Base-by-base conservation (phyloP, 83 land plant species). In the Picea mariana region DNA sequence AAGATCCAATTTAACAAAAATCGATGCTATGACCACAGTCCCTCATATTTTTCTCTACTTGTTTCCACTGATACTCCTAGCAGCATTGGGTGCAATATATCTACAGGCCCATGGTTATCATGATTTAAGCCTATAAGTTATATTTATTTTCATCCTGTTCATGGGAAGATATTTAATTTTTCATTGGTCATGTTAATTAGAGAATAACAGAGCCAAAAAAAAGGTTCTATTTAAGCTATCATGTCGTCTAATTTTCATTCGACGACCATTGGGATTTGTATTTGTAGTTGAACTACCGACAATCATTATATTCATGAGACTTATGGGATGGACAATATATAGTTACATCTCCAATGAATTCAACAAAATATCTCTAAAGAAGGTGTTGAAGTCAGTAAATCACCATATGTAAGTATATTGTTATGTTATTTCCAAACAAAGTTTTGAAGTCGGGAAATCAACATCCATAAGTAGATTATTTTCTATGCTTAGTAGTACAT, bases 271-370 rank as follows among this genome's bases (percentile, higher is more conserved):
- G 42, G 95, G 95, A 16, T 71, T 88, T 76, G 24, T 91, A 27
- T 85, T 92, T 4, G 72, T 31, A 23, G 79, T 83, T 9, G 94
- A 93, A 76, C 82, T 91, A 55, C 79, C 89, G 13, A 73, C 67
- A 0, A 80, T 79, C 11, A 2, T 55, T 18, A 67, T 88, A 40
- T 89, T 93, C 55, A 16, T 85, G 60, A 62, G 83, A 61, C 85
- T 87, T 60, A 68, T 91, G 11, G 79, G 73, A 16, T 93, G 95
- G 95, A 93, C 88, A 27, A 86, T 84, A 59, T 93, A 86, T 82
- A 67, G 83, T 38, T 83, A 85, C 52, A 34, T 93, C 12, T 83
- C 88, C 8, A 84, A 85, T 76, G 89, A 86, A 67, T 84, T 93
- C 64, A 85, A 78, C 77, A 86, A 82, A 83, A 85, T 89, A 83